Conservation (phyloP, 2,329 filamentous ascomycete genomes). For the Aspergillus neotritici region DNA sequence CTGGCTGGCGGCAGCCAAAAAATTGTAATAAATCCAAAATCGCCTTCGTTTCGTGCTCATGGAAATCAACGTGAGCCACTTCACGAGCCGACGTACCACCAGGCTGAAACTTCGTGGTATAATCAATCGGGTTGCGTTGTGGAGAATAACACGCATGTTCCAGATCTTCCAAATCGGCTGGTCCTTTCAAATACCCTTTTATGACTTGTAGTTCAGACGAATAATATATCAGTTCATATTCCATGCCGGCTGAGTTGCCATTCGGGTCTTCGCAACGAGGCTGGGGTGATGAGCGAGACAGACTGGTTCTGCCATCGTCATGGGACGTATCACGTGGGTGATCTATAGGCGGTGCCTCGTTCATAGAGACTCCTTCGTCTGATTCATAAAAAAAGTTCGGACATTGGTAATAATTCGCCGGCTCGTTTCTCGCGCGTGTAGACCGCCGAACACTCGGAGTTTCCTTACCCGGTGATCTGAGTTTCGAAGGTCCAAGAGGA, state of each 20-base stretch:
- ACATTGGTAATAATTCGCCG: conserved; percentile 29
- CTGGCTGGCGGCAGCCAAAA: conserved; percentile 6
- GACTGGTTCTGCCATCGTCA: neutral
- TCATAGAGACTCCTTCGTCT: conserved; percentile 8
- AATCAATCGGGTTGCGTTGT: conserved; percentile 8
- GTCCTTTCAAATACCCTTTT: conserved; percentile 5
- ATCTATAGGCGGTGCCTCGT: neutral
- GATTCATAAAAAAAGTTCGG: conserved; percentile 13
- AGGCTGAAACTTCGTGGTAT: conserved; percentile 5
- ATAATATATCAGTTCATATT: conserved; percentile 11
- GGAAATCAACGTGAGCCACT: conserved; percentile 25
- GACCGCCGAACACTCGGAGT: conserved; percentile 22
- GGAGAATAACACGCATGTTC: conserved; percentile 11
- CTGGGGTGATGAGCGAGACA: neutral
- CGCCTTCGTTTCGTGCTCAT: conserved; percentile 17
- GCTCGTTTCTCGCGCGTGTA: conserved; percentile 20
- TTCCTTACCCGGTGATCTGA: conserved; percentile 1
- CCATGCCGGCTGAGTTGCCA: neutral
- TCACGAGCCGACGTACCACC: neutral
- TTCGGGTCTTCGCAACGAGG: neutral
- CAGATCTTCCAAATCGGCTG: conserved; percentile 10
- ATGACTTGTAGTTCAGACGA: conserved; percentile 12
- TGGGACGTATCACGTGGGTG: neutral
- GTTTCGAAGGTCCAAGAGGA: neutral
- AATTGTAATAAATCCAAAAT: conserved; percentile 14